Base-by-base conservation (phyloP, 768 basidiomycete species). In the Xerocomellus chrysenteron region DNA sequence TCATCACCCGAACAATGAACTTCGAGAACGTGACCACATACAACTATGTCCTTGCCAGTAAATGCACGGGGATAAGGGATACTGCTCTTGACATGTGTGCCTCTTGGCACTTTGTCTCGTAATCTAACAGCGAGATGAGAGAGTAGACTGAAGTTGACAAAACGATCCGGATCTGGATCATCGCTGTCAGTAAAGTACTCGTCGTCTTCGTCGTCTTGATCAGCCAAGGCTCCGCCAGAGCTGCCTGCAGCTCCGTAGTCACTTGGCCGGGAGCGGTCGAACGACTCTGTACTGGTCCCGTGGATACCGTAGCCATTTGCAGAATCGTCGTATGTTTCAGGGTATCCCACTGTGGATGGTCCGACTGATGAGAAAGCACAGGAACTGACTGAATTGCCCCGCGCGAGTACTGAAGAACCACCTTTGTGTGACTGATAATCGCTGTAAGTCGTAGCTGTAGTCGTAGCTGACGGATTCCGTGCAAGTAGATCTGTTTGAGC, bases 21-120 rank as follows among this genome's bases (percentile, higher is more conserved):
- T 28, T 19, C 8, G 16, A 50, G 16, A 50, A 54, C 5, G 37
- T 26, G 35, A 36, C n/a, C 13, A 80, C 92, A 66, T 74, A 94
- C 90, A 61, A 98, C 93, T 36, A 96, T 85, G 65, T 98, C 94
- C 65, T 91, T 92, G 7, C 96, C 96, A 3, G 96, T 98, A 63
- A 98, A 98, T 21, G 92, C 89, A 4, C 85, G 78, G 5, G 88
- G 90, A 69, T 96, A 96, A 3, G 91, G 89, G 41, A 98, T 91
- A 53, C 93, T 90, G 8, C 92, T 93, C 75, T 98, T 97, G 58
- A 92, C 89, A 64, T 97, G 95, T 8, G 82, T 85, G 8, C 85
- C 87, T 52, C 91, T 80, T 4, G 90, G 92, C 3, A 98, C 92
- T 68, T 92, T 90, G 73, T 98, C 95, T 53, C 89, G 82, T 54